Evolutionary conservation across 768 basidiomycete genomes (phyloP).

Genomic region (Xerocomus brunneocitrinus): DNA sequence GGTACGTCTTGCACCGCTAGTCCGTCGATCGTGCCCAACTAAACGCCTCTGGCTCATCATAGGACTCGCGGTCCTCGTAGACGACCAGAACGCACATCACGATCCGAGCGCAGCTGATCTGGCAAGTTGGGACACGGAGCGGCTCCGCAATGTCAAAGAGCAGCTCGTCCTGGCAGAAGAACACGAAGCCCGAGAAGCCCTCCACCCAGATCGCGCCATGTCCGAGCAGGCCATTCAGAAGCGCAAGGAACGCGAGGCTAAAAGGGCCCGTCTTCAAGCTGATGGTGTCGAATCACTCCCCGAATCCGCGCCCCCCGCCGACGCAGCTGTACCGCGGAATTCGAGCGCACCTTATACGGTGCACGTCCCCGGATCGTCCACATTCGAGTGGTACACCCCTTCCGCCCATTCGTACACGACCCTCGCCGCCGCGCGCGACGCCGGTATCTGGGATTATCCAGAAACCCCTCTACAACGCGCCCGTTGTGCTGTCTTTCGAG

Average conservation of each 20-base stretch:
- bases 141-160: slow-evolving; percentile 41
- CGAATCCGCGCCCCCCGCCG: background rate
- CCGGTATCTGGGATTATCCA: slow-evolving; percentile 78
- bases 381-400: slow-evolving; percentile 66
- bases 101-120: slow-evolving; percentile 46
- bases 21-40: background rate
- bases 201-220: slow-evolving; percentile 37
- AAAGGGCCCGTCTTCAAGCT: slow-evolving; percentile 19
- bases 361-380: slow-evolving; percentile 55
- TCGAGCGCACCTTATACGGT: slow-evolving; percentile 43
- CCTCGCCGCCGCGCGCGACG: slow-evolving; percentile 55
- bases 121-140: slow-evolving; percentile 47
- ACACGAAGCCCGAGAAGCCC: slow-evolving; percentile 45
- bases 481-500: slow-evolving; percentile 72
- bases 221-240: slow-evolving; percentile 65
- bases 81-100: slow-evolving; percentile 59
- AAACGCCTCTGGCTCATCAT: background rate
- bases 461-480: slow-evolving; percentile 61
- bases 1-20: slow-evolving; percentile 38
- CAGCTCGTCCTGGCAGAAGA: slow-evolving; percentile 49
- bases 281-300: slow-evolving; percentile 5
- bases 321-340: slow-evolving; percentile 5
- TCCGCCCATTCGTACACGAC: slow-evolving; percentile 44
- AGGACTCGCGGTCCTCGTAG: slow-evolving; percentile 77
- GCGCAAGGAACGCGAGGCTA: slow-evolving; percentile 63